A percentile compares a stretch with the other conserved stretches of the same genome.
These are phyloP conservation scores for Acacia confusa DNA, from an alignment of 306 rosid genomes.

Conservation along the genomic window DNA sequence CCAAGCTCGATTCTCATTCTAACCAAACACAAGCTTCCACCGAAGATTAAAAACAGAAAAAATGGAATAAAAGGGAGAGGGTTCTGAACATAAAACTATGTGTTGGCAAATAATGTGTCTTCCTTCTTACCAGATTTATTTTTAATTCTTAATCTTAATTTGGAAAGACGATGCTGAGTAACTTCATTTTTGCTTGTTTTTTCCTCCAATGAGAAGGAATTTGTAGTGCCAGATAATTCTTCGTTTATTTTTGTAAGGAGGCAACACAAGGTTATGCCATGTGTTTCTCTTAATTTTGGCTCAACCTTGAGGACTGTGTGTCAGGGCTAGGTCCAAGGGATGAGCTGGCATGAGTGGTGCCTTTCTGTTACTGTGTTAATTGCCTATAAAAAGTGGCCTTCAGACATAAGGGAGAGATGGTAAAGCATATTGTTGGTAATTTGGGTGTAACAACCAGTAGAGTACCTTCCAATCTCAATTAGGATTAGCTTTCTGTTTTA, in stretches of 20 bases:
- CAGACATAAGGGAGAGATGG: neutral
- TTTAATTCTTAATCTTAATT: neutral
- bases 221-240: neutral
- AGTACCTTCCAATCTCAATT: neutral
- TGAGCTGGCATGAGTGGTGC: neutral
- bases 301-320: neutral
- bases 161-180: neutral
- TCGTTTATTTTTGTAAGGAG: neutral
- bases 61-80: neutral
- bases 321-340: neutral
- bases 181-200: neutral
- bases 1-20: neutral
- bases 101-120: neutral
- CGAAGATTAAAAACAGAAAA: neutral
- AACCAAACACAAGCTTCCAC: neutral
- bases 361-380: neutral
- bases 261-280: neutral
- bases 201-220: neutral
- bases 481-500: neutral
- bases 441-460: neutral
- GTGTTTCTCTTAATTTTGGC: neutral
- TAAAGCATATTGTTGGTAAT: neutral
- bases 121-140: neutral
- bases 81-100: neutral
- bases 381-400: neutral